These are phyloP conservation scores for Trichoderma sp. DNA, from an alignment of 2,329 filamentous ascomycete genomes.

Conservation along the genomic window DNA sequence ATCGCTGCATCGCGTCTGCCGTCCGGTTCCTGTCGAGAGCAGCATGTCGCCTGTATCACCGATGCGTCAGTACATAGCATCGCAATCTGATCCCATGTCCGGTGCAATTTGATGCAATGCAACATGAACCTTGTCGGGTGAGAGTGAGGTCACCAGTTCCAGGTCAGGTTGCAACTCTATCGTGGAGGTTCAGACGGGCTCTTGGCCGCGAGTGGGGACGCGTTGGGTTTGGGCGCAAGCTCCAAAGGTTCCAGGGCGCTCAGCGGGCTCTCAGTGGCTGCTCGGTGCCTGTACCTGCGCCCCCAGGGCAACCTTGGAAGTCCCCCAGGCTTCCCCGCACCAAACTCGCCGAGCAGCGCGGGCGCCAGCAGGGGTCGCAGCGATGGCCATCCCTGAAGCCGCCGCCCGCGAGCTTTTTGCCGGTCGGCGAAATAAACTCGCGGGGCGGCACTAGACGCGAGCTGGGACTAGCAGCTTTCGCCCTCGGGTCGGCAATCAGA, in stretches of 20 bases:
- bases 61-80: neutral
- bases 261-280: neutral
- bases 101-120: neutral
- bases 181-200: neutral
- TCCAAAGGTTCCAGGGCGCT: neutral
- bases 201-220: neutral
- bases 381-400: neutral
- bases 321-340: conserved; percentile 18
- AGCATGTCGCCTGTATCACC: too few species aligned
- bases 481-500: too few species aligned
- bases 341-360: neutral
- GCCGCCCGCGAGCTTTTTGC: conserved; percentile 5
- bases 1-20: too few species aligned
- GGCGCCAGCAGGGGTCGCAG: neutral
- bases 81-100: too few species aligned
- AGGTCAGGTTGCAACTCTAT: neutral
- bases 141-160: conserved; percentile 9
- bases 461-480: neutral
- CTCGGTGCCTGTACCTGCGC: conserved; percentile 19
- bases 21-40: too few species aligned
- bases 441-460: neutral
- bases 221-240: neutral
- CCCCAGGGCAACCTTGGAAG: too few species aligned
- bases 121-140: neutral
- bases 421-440: neutral